A percentile compares a stretch with the other conserved stretches of the same genome.
phyloP scores from a whole-genome alignment of 371 early-diverging fungal genomes.

The Mucor piriformis region DNA sequence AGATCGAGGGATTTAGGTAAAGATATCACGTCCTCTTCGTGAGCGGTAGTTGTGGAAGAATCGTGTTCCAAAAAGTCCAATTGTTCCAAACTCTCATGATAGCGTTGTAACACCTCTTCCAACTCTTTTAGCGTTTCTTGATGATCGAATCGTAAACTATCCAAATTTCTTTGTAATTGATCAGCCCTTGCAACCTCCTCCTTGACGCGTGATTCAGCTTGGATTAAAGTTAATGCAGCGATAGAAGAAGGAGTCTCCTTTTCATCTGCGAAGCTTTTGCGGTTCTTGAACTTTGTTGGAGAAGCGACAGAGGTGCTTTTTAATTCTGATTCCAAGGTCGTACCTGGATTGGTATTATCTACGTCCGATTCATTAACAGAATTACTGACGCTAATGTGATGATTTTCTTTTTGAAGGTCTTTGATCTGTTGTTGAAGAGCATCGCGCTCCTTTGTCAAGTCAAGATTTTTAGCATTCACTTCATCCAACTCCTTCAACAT shows the following conservation, averaged over 20 bases:
- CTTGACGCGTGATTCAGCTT: conserved; percentile 12
- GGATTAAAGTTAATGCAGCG: conserved; percentile 23
- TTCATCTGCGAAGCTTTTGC: conserved; percentile 39
- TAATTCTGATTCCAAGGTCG: neutral
- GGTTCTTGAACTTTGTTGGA: conserved; percentile 7
- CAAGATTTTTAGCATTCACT: conserved; percentile 22
- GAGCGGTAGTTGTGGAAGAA: conserved; percentile 2
- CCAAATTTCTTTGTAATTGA: conserved; percentile 14
- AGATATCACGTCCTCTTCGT: neutral
- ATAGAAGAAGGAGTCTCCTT: conserved; percentile 32
- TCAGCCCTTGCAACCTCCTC: conserved; percentile 22
- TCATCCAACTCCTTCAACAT: conserved; percentile 38
- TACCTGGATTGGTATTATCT: neutral
- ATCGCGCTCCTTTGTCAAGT: conserved; percentile 34
- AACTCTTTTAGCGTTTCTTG: conserved; percentile 27
- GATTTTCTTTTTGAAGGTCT: conserved; percentile 1
- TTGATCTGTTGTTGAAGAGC: conserved; percentile 19
- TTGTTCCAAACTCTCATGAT: conserved; percentile 26
- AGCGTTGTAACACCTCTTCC: conserved; percentile 26
- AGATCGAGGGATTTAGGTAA: conserved; percentile 10
- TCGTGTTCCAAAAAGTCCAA: conserved; percentile 20
- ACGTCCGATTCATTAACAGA: neutral
- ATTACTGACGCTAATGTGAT: neutral
- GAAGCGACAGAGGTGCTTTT: neutral
- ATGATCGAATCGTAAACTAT: conserved; percentile 21